Evolutionary conservation across 2,329 filamentous ascomycete species (phyloP), one percentile per base, ranked within the genome.

Genomic region (Akanthomyces uredinophilus): DNA sequence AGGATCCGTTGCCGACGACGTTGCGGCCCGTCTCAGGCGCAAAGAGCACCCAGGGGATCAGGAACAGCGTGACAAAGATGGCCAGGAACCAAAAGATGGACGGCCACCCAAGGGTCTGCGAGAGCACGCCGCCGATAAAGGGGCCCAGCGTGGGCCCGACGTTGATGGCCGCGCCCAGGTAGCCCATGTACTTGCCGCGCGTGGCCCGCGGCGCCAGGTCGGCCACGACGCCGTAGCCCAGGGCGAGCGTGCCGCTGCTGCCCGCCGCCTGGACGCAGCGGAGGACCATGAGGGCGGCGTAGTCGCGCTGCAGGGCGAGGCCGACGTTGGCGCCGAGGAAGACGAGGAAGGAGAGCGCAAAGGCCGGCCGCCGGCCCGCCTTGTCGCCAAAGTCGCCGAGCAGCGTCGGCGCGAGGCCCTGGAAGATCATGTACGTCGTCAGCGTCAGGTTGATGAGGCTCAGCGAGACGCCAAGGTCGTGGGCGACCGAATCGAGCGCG

Each of bases 111-210:
- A 88, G 77, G 64, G 82, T 88, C 65, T 88, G 77, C 20, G 81
- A 80, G 20, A 91, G 72, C 1, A 90, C 65, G 1, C 87, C 88
- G 16, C 88, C 87, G 4, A 90, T 75, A 1, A 88, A 79, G 0
- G 88, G 87, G 0, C 84, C 81, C 5, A 85, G 61, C 0, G 82
- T 74, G 3, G 82, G 81, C 0, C 81, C 82, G 35, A 89, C 69
- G 4, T 87, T 84, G 60, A 83, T 77, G 18, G 83, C 86, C 4
- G 79, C 79, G 37, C 81, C 82, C n/a, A 87, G 83, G 64, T 87
- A 82, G 56, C 85, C 89, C 77, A 93, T 87, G 69, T 90, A 93
- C 61, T 81, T 83, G 3, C 90, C 91, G 67, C 91, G 79, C 71
- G 94, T 88, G 0, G 83, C 81, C 51, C 83, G 86, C 0, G 87